A percentile compares a stretch with the other conserved stretches of the same genome.
Evolutionary conservation across 2,329 filamentous ascomycete genomes (phyloP).

Genomic region (Fusarium poae): DNA sequence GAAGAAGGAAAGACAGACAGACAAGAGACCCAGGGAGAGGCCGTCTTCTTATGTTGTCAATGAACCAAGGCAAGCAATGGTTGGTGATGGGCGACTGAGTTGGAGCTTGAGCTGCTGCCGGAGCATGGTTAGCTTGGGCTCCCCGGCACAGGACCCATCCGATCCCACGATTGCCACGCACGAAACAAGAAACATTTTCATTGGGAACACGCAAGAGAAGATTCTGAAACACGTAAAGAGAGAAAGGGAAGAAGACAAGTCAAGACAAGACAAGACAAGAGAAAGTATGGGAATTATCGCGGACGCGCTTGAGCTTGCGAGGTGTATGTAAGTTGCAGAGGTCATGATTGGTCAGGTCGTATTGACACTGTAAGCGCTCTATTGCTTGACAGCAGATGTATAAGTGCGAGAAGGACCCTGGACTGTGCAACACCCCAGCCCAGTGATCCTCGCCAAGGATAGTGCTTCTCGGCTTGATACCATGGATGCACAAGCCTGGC

Average conservation of each 20-base stretch:
- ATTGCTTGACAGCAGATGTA: background rate
- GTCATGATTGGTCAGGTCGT: slow-evolving; percentile 28
- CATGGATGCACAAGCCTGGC: slow-evolving; percentile 50
- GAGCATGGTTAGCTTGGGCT: slow-evolving; percentile 10
- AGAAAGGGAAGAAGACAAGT: background rate
- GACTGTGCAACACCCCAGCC: slow-evolving; percentile 36
- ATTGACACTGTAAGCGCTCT: slow-evolving; percentile 37
- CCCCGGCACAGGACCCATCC: slow-evolving; percentile 42
- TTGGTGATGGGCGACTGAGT: slow-evolving; percentile 42
- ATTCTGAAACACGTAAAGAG: slow-evolving; percentile 40
- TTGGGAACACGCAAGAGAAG: slow-evolving; percentile 43
- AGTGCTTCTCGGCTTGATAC: slow-evolving; percentile 46
- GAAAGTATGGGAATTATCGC: slow-evolving; percentile 24
- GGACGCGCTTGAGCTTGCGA: slow-evolving; percentile 26
- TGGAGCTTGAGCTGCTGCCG: background rate
- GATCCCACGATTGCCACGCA: slow-evolving; percentile 30
- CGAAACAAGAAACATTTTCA: slow-evolving; percentile 44
- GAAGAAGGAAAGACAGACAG: slow-evolving; percentile 20
- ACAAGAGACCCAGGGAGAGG: slow-evolving; percentile 47
- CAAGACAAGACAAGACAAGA: too few relatives aligned
- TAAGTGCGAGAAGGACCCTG: slow-evolving; percentile 20
- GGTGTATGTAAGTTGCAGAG: slow-evolving; percentile 40
- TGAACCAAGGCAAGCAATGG: slow-evolving; percentile 32
- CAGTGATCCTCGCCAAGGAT: slow-evolving; percentile 39
- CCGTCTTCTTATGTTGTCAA: slow-evolving; percentile 48